Evolutionary conservation across 2,329 filamentous ascomycete species (phyloP), one percentile per base, ranked within the genome.

Genomic region (Rhinocladiella mackenziei): DNA sequence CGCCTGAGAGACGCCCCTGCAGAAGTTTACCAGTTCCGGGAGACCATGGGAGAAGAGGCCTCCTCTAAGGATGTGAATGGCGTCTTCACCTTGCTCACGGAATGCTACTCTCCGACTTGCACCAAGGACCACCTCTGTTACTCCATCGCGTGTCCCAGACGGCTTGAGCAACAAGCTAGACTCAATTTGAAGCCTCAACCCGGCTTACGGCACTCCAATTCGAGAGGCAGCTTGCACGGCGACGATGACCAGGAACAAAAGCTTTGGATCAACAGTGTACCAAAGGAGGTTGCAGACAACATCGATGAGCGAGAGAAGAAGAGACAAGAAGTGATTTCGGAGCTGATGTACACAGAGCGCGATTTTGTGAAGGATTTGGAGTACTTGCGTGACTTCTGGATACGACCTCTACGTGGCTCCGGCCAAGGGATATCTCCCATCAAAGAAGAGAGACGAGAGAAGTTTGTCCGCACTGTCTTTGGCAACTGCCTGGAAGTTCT

Each of bases 281-380:
- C 89, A 1, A 92, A 95, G 65, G 92, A 97, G 64, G 75, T 98
- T 45, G 89, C 89, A 1, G 89, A 97, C 57, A 86, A 83, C 60
- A 83, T 96, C 20, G 82, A 81, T 37, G 92, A 98, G 56, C 80
- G 79, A 55, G 92, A 98, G 66, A 94, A 95, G 80, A 97, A 97
- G 72, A 81, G 92, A 32, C 92, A 98, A 63, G 92, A 98, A 62
- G 86, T 98, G 57, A 96, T 98, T 48, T 96, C 91, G 4, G 92
- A 98, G 65, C 83, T 97, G 51, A 96, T 94, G 81, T 98, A 98
- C 69, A 98, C 92, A 0, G 92, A 98, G 65, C 81, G 92, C 57
- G 92, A 98, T 68, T 98, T 98, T 59, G 92, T 98, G 62, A 98
- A 98, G 71, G 92, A 98, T 66, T 73, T 98, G 58, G 92, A 98